Conservation (phyloP, 306 rosid genomes). For the Cicer judaicum region DNA sequence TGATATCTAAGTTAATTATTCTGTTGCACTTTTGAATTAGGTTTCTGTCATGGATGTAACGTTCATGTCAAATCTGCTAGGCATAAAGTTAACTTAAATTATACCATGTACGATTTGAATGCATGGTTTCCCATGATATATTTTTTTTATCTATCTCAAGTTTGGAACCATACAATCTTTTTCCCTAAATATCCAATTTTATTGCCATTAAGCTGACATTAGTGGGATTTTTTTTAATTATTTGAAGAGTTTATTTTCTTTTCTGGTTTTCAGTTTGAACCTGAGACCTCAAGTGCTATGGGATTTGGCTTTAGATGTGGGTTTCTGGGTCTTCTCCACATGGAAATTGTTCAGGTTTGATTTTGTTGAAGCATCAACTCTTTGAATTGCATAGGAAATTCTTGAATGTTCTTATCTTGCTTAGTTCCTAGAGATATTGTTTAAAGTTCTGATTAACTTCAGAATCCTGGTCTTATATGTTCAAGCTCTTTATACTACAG, state of each 20-base stretch:
- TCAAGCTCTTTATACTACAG: slow-evolving; percentile 49
- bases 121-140: slow-evolving; percentile 34
- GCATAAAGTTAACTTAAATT: slow-evolving; percentile 34
- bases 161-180: background rate
- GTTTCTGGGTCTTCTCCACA: slow-evolving; percentile 90
- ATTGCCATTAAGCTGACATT: slow-evolving; percentile 18
- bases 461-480: slow-evolving; percentile 40
- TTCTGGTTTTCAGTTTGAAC: slow-evolving; percentile 76
- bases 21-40: slow-evolving; percentile 31
- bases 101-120: slow-evolving; percentile 29
- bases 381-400: slow-evolving; percentile 36
- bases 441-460: slow-evolving; percentile 27
- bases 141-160: slow-evolving; percentile 17
- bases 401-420: slow-evolving; percentile 35
- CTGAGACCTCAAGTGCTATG: slow-evolving; percentile 95
- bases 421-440: slow-evolving; percentile 29
- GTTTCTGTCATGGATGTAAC: slow-evolving; percentile 34
- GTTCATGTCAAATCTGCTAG: slow-evolving; percentile 32
- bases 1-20: slow-evolving; percentile 38
- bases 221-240: slow-evolving; percentile 37
- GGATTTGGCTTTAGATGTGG: slow-evolving; percentile 99
- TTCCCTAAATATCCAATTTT: slow-evolving; percentile 23
- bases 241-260: slow-evolving; percentile 32
- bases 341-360: slow-evolving; percentile 96
- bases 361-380: slow-evolving; percentile 27